Base-by-base conservation (phyloP, 163 green algal genomes). In the Trebouxia gelatinosa region DNA sequence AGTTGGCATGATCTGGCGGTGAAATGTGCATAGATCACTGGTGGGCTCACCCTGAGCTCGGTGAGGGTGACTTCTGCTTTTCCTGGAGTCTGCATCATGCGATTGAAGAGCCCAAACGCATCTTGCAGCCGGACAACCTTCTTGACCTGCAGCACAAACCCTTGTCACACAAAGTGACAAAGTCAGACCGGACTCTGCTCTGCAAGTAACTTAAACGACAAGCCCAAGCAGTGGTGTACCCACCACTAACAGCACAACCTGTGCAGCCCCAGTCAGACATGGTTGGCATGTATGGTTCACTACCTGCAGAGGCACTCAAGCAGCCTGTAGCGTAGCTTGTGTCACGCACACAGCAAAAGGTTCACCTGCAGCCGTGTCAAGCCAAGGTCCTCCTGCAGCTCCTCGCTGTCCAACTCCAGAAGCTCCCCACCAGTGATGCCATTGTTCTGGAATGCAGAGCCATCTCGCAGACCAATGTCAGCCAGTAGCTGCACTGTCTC, bases 311-410 rank as follows among this genome's bases (percentile, higher is more conserved):
- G 28, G 32, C 1, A 11, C 31, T 48, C 46, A 78, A 48, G 1
- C 26, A 16, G 21, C 6, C 38, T 65, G 3, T 17, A 78, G 34
- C n/a, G 34, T 59, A 23, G 34, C 13, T 64, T 71, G 29, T 75
- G 0, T 39, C 23, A 23, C 6, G 50, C 23, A 19, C 21, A 58
- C 3, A 26, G 26, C 38, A 39, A 11, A 34, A 28, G 37, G 4
- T 70, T 13, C 11, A 78, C 81, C 76, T 85, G 81, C 28, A 85
- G 51, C 16, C 35, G 61, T 11, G 76, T 64, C 6, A 85, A 61
- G 21, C 37, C 35, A 16, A 85, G 76, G 37, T 86, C 78, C 11
- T 85, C 62, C 9, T 61, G 70, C 57, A 89, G 70, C 61, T 87
- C 79, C 29, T 80, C 78, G 17, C 81, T 77, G 17, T 37, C 71